Conservation (phyloP, 257 asterid species). For the Lavandula angustifolia region DNA sequence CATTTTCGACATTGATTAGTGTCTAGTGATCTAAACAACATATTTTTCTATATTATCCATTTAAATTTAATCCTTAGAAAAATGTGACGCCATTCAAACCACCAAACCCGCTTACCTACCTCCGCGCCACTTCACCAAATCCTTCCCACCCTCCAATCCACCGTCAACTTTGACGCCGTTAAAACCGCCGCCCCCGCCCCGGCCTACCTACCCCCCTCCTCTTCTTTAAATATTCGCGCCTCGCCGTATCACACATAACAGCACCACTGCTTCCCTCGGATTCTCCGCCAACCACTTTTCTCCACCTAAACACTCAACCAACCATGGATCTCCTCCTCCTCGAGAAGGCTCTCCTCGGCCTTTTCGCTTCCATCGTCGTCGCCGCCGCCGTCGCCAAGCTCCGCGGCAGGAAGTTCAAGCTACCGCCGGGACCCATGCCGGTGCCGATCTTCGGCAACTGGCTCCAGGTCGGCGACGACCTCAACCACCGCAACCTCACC, state of each 20-base stretch:
- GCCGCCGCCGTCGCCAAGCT: conserved; percentile 65
- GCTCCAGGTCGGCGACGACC: conserved; percentile 86
- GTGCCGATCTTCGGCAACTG: conserved; percentile 86
- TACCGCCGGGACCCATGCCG: conserved; percentile 90
- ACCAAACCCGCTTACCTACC: conserved; percentile 28
- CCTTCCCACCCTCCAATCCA: background rate
- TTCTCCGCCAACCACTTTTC: background rate
- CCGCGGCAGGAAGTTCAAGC: conserved; percentile 64
- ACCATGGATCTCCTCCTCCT: conserved; percentile 70
- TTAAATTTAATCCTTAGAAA: too few relatives aligned
- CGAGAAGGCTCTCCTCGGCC: conserved; percentile 66
- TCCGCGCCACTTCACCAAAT: background rate
- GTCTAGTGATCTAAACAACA: too few relatives aligned
- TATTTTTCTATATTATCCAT: too few relatives aligned
- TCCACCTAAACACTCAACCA: background rate
- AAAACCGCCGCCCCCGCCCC: background rate
- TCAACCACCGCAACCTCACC: conserved; percentile 78
- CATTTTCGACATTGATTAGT: too few relatives aligned
- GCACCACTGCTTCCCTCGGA: conserved; percentile 12
- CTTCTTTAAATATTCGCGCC: background rate
- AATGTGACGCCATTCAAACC: background rate
- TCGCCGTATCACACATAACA: conserved; percentile 1
- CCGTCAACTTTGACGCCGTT: conserved; percentile 24
- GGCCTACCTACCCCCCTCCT: conserved; percentile 4
- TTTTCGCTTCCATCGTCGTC: conserved; percentile 61